Evolutionary conservation across 176 grass and related monocot genomes (phyloP).

Genomic region (Tillandsia leiboldiana): DNA sequence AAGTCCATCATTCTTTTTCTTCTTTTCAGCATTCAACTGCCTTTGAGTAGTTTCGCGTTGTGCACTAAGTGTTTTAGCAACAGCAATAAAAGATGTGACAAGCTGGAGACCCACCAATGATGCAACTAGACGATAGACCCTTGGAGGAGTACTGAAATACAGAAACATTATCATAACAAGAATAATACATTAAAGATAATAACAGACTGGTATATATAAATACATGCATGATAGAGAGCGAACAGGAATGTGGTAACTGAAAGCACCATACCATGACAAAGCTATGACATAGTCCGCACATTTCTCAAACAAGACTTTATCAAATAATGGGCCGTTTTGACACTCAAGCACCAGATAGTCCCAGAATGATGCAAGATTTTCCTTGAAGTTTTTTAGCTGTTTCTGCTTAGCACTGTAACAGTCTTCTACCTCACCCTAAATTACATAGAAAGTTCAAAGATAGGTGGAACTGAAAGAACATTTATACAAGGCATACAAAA

Average conservation of each 20-base stretch:
- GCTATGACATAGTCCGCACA: constrained; percentile 77
- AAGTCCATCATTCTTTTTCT: constrained; percentile 69
- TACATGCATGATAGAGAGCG: constrained; percentile 4
- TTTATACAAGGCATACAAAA: constrained; percentile 16
- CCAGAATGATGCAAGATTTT: constrained; percentile 88
- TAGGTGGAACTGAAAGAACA: constrained; percentile 14
- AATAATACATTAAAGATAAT: constrained; percentile 12
- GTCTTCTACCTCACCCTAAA: constrained; percentile 80
- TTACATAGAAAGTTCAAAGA: constrained; percentile 23
- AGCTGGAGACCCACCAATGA: constrained; percentile 83
- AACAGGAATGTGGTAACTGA: neutral
- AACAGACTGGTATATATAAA: constrained; percentile 16
- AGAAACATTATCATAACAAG: neutral
- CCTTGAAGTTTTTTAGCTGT: constrained; percentile 84
- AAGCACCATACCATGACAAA: constrained; percentile 65
- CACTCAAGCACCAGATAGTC: constrained; percentile 76
- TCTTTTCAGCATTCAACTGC: constrained; percentile 93
- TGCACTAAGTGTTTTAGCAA: constrained; percentile 74
- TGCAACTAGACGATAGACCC: constrained; percentile 83
- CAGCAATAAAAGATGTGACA: constrained; percentile 88
- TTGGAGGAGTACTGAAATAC: constrained; percentile 74
- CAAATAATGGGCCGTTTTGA: constrained; percentile 90
- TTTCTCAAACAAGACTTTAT: constrained; percentile 63
- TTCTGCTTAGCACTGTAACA: constrained; percentile 77
- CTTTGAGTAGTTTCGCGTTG: constrained; percentile 94